Base-by-base conservation (phyloP, 106 monocot species). In the Dendrobium nobile region DNA sequence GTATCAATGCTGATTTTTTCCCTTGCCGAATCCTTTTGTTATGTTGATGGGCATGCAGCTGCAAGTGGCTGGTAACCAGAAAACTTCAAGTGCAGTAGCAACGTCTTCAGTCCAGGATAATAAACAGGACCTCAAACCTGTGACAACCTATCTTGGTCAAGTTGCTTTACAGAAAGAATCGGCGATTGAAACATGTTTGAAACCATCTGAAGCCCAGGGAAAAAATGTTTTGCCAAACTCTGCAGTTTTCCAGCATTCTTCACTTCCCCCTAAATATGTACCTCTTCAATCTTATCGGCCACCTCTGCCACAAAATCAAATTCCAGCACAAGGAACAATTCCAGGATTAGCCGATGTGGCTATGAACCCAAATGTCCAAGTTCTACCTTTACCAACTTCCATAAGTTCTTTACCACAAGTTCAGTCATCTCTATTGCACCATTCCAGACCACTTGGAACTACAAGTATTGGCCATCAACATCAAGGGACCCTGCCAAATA, bases 51-150 rank as follows among this genome's bases (percentile, higher is more conserved):
- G 18, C 40, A 31, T 83, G 77, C 94, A 94, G 97, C 83, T 95
- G 88, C 95, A 99, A 84, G 92, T 88, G 79, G 87, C 86, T 43
- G 85, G 75, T 72, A 87, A 41, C 56, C 77, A 79, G 47, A 87
- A 84, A 54, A 75, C 88, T 37, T 81, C 84, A n/a, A 81, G 54
- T 80, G 80, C 79, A 33, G 16, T 47, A 27, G 43, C 73, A 18
- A 73, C 81, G 26, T 77, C 80, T 58, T 59, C 81, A 75, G 31
- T 82, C 43, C 75, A 59, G 80, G 82, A 82, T 81, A 82, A 78
- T 26, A 79, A 78, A 20, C 83, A 65, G 59, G 80, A 74, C 67
- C 80, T 67, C 58, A 87, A 90, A 51, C 78, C 82, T 37, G 17
- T 82, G 48, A 7, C 54, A 18, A 47, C 87, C 54, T 79, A 88